Conservation (phyloP, 2,329 filamentous ascomycete species). For the Orbilia quercus region DNA sequence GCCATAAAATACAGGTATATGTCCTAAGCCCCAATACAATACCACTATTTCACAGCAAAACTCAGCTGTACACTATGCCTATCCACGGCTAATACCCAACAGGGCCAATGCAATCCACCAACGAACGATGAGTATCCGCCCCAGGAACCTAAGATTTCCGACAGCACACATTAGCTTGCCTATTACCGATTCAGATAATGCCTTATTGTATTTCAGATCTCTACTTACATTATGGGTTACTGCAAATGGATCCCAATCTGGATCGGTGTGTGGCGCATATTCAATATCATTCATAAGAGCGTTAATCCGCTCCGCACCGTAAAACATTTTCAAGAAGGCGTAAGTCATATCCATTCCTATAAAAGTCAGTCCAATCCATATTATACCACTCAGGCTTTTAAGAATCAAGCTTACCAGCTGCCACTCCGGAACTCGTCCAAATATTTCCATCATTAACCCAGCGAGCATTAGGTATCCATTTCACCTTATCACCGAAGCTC, state of each 20-base stretch:
- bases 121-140: constrained; percentile 8
- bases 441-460: constrained; percentile 75
- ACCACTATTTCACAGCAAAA: too few relatives aligned
- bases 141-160: constrained; percentile 1
- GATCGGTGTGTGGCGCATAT: constrained; percentile 41
- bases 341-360: constrained; percentile 58
- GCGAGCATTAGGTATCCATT: constrained; percentile 72
- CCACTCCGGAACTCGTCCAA: constrained; percentile 74
- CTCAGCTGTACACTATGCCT: too few relatives aligned
- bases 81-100: constrained; percentile 6
- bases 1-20: too few relatives aligned
- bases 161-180: too few relatives aligned
- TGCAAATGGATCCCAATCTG: constrained; percentile 28
- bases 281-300: constrained; percentile 60
- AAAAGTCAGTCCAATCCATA: not conserved
- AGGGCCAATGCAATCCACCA: not conserved
- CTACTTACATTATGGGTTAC: constrained; percentile 27
- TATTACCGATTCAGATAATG: too few relatives aligned
- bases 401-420: constrained; percentile 66
- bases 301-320: constrained; percentile 61
- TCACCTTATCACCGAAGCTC: constrained; percentile 66
- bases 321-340: constrained; percentile 63
- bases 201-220: not conserved
- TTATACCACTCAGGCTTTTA: not conserved
- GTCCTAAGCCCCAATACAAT: too few relatives aligned